These are phyloP conservation scores for Globisporangium splendens DNA, from an alignment of 352 stramenopile genomes.

Conservation along the genomic window DNA sequence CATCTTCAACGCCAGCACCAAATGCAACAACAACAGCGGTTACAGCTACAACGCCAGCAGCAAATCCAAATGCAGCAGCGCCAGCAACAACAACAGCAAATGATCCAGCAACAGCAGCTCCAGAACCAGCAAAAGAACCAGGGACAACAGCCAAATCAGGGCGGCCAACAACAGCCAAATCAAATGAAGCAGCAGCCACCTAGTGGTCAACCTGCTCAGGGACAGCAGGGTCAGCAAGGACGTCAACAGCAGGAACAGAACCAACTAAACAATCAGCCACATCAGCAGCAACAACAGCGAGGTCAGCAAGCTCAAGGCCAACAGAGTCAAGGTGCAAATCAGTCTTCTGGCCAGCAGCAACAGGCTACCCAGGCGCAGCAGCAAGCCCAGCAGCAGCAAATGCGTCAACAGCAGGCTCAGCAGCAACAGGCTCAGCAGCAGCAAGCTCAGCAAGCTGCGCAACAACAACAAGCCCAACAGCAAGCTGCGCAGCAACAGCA, in stretches of 20 bases:
- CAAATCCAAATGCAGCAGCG: constrained; percentile 49
- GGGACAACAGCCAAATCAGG: constrained; percentile 37
- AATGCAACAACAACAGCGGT: constrained; percentile 26
- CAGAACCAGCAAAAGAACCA: constrained; percentile 36
- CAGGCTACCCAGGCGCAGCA: constrained; percentile 16
- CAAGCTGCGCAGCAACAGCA: constrained; percentile 8
- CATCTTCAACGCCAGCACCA: constrained; percentile 60
- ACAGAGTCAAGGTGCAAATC: neutral
- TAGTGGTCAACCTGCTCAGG: constrained; percentile 21
- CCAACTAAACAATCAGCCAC: constrained; percentile 13
- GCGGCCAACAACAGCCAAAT: constrained; percentile 11
- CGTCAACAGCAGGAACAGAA: constrained; percentile 11
- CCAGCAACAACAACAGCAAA: constrained; percentile 19
- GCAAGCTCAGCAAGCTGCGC: constrained; percentile 12
- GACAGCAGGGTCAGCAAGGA: constrained; percentile 27
- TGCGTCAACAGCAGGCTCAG: constrained; percentile 17
- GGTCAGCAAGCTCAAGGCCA: constrained; percentile 24
- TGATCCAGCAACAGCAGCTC: constrained; percentile 14
- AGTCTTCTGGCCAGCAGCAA: constrained; percentile 15
- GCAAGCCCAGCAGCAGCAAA: constrained; percentile 4
- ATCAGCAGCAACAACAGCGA: constrained; percentile 18
- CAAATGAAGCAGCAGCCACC: constrained; percentile 25
- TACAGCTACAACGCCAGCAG: constrained; percentile 43
- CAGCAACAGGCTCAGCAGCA: constrained; percentile 18
- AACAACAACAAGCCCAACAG: constrained; percentile 10